Evolutionary conservation across 495 filamentous ascomycete genomes (phyloP).

Genomic region (Chaetomium tenue): DNA sequence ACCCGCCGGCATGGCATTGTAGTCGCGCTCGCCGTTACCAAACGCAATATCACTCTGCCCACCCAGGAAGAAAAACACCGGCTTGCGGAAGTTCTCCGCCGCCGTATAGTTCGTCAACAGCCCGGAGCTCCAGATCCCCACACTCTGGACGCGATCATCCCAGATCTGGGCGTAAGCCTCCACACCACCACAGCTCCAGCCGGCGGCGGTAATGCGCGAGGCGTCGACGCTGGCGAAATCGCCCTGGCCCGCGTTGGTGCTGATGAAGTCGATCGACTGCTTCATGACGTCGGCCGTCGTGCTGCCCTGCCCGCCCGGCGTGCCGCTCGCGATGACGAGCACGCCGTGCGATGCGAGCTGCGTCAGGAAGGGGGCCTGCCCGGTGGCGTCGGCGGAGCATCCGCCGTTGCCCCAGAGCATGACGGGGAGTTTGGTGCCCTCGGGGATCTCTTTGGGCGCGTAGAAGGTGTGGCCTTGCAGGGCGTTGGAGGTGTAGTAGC

Average conservation of each 20-base stretch:
- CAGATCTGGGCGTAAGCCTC: slow-evolving; percentile 31
- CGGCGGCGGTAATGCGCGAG: slow-evolving; percentile 30
- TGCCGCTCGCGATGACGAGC: slow-evolving; percentile 34
- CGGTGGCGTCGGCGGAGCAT: slow-evolving; percentile 31
- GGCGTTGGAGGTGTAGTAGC: slow-evolving; percentile 1
- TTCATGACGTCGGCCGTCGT: slow-evolving; percentile 27
- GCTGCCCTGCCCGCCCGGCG: slow-evolving; percentile 24
- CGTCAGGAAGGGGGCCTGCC: slow-evolving; percentile 22
- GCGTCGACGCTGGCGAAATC: background rate
- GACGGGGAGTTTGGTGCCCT: slow-evolving; percentile 29
- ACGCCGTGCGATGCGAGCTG: slow-evolving; percentile 35
- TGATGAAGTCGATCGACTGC: slow-evolving; percentile 31
- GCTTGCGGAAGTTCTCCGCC: slow-evolving; percentile 25
- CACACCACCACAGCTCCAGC: slow-evolving; percentile 32
- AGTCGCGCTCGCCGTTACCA: slow-evolving; percentile 37
- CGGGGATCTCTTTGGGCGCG: slow-evolving; percentile 24
- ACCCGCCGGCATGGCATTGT: slow-evolving; percentile 22
- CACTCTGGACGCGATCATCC: slow-evolving; percentile 26
- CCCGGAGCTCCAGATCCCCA: slow-evolving; percentile 35
- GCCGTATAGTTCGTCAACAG: slow-evolving; percentile 22
- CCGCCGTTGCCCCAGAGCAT: slow-evolving; percentile 41
- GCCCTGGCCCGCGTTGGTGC: slow-evolving; percentile 5
- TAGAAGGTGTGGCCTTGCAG: slow-evolving; percentile 35
- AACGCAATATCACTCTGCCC: slow-evolving; percentile 36
- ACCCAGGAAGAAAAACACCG: slow-evolving; percentile 33